phyloP scores from a whole-genome alignment of 345 rosid genomes.

The Euphorbia tirucalli region DNA sequence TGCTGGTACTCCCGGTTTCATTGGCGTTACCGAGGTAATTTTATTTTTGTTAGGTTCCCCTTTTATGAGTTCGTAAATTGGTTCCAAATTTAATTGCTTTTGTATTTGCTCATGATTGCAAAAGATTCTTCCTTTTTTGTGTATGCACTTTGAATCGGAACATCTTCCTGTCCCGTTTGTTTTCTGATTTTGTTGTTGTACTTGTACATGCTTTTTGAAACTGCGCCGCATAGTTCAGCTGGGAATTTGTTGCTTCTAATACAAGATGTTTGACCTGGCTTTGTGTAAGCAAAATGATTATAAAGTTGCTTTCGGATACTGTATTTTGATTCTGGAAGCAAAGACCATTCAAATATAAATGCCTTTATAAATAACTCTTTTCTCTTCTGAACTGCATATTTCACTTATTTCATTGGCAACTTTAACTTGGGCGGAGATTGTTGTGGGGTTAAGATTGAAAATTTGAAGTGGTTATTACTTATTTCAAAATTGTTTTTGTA shows the following conservation, averaged over 20 bases:
- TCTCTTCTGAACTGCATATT: not conserved
- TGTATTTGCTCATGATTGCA: not conserved
- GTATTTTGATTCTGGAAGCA: not conserved
- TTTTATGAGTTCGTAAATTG: not conserved
- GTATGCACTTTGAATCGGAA: no score
- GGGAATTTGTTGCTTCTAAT: not conserved
- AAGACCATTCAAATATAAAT: not conserved
- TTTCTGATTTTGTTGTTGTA: not conserved
- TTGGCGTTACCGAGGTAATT: constrained; percentile 64
- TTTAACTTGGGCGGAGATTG: not conserved
- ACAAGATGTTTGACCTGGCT: not conserved
- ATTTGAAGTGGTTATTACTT: not conserved
- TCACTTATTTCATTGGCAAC: not conserved
- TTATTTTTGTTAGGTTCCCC: not conserved
- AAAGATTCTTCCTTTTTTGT: no score
- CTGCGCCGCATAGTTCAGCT: not conserved
- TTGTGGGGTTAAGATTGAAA: not conserved
- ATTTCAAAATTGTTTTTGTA: not conserved
- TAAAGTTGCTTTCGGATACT: not conserved
- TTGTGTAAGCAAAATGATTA: not conserved
- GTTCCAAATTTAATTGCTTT: not conserved
- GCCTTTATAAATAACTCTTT: not conserved
- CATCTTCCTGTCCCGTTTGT: not conserved
- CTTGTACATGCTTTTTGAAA: not conserved
- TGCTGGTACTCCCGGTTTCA: constrained; percentile 31